A percentile compares a stretch with the other conserved stretches of the same genome.
Conservation (phyloP, 257 asterid species). For the Datura wrightii region DNA sequence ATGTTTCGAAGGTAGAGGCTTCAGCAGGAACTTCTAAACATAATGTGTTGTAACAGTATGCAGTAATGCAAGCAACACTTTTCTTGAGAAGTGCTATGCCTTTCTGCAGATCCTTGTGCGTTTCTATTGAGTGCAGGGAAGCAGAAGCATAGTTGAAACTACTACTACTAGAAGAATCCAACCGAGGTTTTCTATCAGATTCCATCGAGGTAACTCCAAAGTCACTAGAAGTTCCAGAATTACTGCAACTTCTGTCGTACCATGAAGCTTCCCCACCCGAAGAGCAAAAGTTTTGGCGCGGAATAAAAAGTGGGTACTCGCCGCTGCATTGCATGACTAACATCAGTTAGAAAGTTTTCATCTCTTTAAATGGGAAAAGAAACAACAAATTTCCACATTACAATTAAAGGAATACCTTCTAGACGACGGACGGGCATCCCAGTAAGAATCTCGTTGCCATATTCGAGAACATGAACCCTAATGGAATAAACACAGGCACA, state of each 20-base stretch:
- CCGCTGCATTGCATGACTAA: slow-evolving; percentile 53
- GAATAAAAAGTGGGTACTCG: slow-evolving; percentile 94
- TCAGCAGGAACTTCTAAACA: slow-evolving; percentile 82
- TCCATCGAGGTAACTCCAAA: slow-evolving; percentile 95
- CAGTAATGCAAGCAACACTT: slow-evolving; percentile 93
- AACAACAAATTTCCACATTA: slow-evolving; percentile 19
- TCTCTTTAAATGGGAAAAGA: slow-evolving; percentile 11
- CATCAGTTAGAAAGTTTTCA: slow-evolving; percentile 24
- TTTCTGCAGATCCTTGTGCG: slow-evolving; percentile 96
- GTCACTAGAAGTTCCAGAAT: slow-evolving; percentile 86
- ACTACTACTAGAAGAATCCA: slow-evolving; percentile 73
- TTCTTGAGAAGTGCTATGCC: slow-evolving; percentile 98
- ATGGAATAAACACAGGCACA: slow-evolving; percentile 31
- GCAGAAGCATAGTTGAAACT: slow-evolving; percentile 82
- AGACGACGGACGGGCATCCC: slow-evolving; percentile 98
- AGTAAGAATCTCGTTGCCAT: slow-evolving; percentile 97
- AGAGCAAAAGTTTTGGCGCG: slow-evolving; percentile 83
- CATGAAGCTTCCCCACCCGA: slow-evolving; percentile 89
- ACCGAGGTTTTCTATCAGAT: slow-evolving; percentile 79
- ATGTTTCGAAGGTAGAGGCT: slow-evolving; percentile 92
- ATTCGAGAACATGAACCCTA: slow-evolving; percentile 98
- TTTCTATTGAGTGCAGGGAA: slow-evolving; percentile 83
- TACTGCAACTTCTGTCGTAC: slow-evolving; percentile 95
- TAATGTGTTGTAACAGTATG: slow-evolving; percentile 77
- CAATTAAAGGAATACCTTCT: slow-evolving; percentile 64